phyloP scores from a whole-genome alignment of 371 early-diverging fungal genomes.

The Rhizomucor miehei region DNA sequence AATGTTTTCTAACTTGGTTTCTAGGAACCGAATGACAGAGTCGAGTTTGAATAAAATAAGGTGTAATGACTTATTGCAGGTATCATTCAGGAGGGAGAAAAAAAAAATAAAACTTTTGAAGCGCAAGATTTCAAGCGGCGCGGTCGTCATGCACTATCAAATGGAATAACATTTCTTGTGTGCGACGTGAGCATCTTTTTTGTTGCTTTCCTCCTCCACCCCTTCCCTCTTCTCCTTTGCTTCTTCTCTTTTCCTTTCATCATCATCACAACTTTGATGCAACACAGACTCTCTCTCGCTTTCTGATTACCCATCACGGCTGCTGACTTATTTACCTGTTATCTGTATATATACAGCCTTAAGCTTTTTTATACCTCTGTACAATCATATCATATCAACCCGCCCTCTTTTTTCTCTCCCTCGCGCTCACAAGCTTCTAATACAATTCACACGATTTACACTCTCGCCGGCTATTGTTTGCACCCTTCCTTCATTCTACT shows the following conservation, averaged over 20 bases:
- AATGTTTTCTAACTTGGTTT: background rate
- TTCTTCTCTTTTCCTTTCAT: background rate
- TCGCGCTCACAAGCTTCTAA: background rate
- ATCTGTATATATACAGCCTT: background rate
- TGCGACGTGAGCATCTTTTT: background rate
- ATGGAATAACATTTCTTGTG: background rate
- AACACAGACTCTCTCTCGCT: too few species aligned
- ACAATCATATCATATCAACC: background rate
- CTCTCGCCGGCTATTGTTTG: background rate
- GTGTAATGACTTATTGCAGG: background rate
- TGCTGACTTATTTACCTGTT: background rate
- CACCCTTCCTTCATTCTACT: background rate
- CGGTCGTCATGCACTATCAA: background rate
- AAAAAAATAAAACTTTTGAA: background rate
- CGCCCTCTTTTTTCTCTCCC: background rate
- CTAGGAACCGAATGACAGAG: background rate
- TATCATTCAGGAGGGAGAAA: too few species aligned
- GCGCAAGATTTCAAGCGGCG: background rate
- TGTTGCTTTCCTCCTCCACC: background rate
- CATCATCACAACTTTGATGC: too few species aligned
- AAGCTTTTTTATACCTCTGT: background rate
- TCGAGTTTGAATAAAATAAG: background rate
- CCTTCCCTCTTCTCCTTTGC: background rate
- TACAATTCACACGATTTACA: background rate
- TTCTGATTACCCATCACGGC: background rate